These are phyloP conservation scores for Avicennia marina DNA, from an alignment of 257 asterid species.

Conservation along the genomic window DNA sequence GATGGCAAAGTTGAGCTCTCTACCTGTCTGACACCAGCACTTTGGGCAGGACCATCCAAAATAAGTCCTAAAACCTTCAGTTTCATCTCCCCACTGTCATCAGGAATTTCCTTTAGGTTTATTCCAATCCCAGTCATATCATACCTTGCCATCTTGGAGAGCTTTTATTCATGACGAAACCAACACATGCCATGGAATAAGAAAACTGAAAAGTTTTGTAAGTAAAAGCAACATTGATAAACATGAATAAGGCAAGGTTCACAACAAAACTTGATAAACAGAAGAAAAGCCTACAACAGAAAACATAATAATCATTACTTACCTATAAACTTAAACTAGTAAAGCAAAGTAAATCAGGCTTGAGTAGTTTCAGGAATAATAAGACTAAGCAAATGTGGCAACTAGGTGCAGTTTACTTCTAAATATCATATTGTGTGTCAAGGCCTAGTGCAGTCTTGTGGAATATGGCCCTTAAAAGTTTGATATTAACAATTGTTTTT, in stretches of 20 bases:
- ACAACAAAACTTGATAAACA: not conserved
- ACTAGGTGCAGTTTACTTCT: not conserved
- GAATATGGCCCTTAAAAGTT: no score
- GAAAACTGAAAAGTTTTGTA: constrained; percentile 55
- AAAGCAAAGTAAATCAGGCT: constrained; percentile 1
- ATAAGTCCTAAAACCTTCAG: constrained; percentile 90
- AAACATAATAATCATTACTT: no score
- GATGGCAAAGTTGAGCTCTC: constrained; percentile 14
- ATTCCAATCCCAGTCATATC: constrained; percentile 96
- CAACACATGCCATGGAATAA: constrained; percentile 63
- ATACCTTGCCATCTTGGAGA: constrained; percentile 96
- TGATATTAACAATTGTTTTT: no score
- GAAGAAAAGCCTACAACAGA: no score
- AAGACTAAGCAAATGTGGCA: not conserved
- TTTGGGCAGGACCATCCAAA: constrained; percentile 91
- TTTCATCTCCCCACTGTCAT: constrained; percentile 61
- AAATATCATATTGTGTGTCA: not conserved
- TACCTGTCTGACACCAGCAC: constrained; percentile 95
- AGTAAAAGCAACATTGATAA: constrained; percentile 35
- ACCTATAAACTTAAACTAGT: no score
- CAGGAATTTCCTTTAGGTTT: constrained; percentile 88
- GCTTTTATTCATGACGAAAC: constrained; percentile 63
- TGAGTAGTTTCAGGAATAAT: not conserved
- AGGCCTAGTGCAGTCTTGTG: no score
- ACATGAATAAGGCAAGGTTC: constrained; percentile 9